A percentile compares a stretch with the other conserved stretches of the same genome.
Evolutionary conservation across 1,139 yeast genomes (phyloP).

Genomic region (Pichia sp.): DNA sequence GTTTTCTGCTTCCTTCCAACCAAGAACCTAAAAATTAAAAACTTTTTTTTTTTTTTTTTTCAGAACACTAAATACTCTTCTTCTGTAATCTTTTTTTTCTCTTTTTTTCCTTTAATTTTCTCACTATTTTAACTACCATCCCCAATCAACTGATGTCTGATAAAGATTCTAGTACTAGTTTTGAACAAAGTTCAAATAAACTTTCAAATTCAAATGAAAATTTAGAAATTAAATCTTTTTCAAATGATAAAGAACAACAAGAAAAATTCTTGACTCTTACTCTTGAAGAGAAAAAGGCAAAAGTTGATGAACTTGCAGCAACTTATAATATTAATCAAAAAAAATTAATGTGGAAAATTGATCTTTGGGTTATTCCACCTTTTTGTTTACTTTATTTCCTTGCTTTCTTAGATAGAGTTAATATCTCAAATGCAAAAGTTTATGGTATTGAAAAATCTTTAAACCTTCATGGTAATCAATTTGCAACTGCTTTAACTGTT

Average conservation of each 20-base stretch:
- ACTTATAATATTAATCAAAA: constrained; percentile 39
- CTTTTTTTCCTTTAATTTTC: too few species aligned
- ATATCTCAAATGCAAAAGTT: constrained; percentile 67
- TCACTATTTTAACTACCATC: neutral
- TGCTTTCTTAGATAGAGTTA: constrained; percentile 67
- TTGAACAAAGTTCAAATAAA: neutral
- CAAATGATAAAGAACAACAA: neutral
- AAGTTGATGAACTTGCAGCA: constrained; percentile 36
- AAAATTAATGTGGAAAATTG: constrained; percentile 56
- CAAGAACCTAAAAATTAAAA: too few species aligned
- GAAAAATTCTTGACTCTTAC: neutral
- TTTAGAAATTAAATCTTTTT: neutral
- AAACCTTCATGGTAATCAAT: constrained; percentile 50
- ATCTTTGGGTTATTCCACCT: constrained; percentile 61
- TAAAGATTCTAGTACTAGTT: neutral
- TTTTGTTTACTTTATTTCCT: constrained; percentile 62
- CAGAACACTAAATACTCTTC: too few species aligned
- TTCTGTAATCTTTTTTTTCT: too few species aligned
- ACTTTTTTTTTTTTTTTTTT: too few species aligned
- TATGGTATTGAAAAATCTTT: constrained; percentile 56
- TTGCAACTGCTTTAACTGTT: constrained; percentile 58
- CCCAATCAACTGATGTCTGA: constrained; percentile 1
- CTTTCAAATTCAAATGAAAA: neutral
- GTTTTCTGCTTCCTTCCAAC: too few species aligned
- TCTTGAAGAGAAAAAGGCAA: constrained; percentile 21